Evolutionary conservation across 441 rosid species (phyloP).

Genomic region (Bruguiera hainesii): DNA sequence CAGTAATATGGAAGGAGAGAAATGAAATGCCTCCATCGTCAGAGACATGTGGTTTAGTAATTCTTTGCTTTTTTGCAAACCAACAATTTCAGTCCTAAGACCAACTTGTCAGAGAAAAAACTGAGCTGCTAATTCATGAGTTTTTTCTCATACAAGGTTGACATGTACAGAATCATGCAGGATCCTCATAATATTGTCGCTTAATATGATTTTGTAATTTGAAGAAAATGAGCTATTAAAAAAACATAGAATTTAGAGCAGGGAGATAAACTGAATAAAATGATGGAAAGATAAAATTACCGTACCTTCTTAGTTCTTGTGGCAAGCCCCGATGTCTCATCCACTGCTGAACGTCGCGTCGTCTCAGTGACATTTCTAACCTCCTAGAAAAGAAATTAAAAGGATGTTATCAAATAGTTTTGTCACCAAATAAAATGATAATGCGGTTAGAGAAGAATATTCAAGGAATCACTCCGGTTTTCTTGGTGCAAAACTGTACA

Average conservation of each 20-base stretch:
- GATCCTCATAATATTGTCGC: not conserved
- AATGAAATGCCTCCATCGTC: no score
- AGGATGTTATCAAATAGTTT: constrained; percentile 9
- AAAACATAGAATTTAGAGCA: no score
- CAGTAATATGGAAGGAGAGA: no score
- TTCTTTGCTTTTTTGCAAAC: not conserved
- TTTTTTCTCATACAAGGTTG: no score
- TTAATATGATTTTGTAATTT: not conserved
- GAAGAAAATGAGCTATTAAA: not conserved
- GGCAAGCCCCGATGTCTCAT: constrained; percentile 90
- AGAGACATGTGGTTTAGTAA: no score
- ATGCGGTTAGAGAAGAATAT: not conserved
- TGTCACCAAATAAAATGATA: not conserved
- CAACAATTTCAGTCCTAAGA: not conserved
- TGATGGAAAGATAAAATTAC: not conserved
- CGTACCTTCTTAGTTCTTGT: constrained; percentile 54
- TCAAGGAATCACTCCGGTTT: no score
- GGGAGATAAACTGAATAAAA: not conserved
- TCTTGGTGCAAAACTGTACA: no score
- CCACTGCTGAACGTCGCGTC: constrained; percentile 91
- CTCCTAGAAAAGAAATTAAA: constrained; percentile 40
- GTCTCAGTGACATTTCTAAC: constrained; percentile 76
- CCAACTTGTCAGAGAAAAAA: no score
- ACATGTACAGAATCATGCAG: no score
- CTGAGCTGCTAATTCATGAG: no score